Conservation (phyloP, 1,139 yeast species). For the Chernovozyma sophiae-reginae region DNA sequence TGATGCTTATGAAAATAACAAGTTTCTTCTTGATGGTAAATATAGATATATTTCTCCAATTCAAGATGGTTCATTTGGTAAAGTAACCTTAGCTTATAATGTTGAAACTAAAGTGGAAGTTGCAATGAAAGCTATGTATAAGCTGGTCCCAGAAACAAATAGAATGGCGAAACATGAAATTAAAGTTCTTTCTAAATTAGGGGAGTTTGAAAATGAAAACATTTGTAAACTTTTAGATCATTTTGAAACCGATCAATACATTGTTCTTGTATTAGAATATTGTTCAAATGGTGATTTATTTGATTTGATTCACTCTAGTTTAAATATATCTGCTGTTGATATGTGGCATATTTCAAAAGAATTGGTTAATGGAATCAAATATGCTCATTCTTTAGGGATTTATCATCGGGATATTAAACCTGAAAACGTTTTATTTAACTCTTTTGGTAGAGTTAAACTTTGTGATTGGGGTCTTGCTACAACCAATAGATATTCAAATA, state of each 20-base stretch:
- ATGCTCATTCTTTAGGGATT: constrained; percentile 40
- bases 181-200: constrained; percentile 32
- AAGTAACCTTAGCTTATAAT: constrained; percentile 47
- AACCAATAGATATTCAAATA: constrained; percentile 27
- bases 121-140: constrained; percentile 41
- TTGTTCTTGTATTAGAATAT: constrained; percentile 46
- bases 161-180: constrained; percentile 47
- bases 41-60: constrained; percentile 36
- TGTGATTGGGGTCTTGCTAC: constrained; percentile 61
- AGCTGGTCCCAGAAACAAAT: constrained; percentile 19
- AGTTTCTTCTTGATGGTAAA: constrained; percentile 23
- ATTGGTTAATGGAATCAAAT: constrained; percentile 34
- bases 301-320: constrained; percentile 34
- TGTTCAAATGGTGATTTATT: constrained; percentile 49
- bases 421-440: constrained; percentile 45
- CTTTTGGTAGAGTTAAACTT: constrained; percentile 39
- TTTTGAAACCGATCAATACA: constrained; percentile 39
- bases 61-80: constrained; percentile 53
- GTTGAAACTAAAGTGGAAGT: constrained; percentile 24
- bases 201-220: constrained; percentile 27
- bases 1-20: constrained; percentile 31
- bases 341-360: constrained; percentile 33
- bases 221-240: constrained; percentile 43
- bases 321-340: constrained; percentile 17
- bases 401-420: constrained; percentile 56